phyloP scores from a whole-genome alignment of 1,284 basidiomycete species.

The Bondarzewia mesenterica region DNA sequence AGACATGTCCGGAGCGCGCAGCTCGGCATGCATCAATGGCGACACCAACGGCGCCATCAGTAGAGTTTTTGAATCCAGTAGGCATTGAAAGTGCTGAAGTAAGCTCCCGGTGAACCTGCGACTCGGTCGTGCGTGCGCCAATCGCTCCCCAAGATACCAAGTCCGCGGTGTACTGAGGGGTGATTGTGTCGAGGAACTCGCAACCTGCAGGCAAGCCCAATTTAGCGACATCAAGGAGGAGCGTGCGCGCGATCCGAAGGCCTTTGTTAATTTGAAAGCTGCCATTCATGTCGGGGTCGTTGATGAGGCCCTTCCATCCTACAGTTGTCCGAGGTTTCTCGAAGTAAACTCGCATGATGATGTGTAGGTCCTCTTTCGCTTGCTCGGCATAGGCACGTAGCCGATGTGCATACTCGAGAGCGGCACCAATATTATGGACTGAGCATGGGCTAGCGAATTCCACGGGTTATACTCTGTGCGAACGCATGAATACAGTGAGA shows the following conservation, averaged over 20 bases:
- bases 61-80: slow-evolving; percentile 77
- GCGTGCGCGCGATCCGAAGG: slow-evolving; percentile 81
- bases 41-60: slow-evolving; percentile 72
- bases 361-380: slow-evolving; percentile 82
- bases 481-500: too few relatives aligned
- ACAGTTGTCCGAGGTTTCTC: slow-evolving; percentile 96
- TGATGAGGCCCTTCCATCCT: slow-evolving; percentile 98
- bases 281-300: slow-evolving; percentile 83
- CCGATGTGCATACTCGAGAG: slow-evolving; percentile 76
- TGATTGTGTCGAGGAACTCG: slow-evolving; percentile 85
- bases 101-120: slow-evolving; percentile 89
- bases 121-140: slow-evolving; percentile 93
- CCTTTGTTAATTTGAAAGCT: slow-evolving; percentile 96
- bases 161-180: slow-evolving; percentile 94
- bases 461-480: too few relatives aligned
- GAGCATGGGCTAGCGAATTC: slow-evolving; percentile 90
- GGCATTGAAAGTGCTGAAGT: slow-evolving; percentile 85
- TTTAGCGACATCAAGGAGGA: slow-evolving; percentile 83
- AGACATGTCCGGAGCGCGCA: slow-evolving; percentile 81
- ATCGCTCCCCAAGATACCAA: slow-evolving; percentile 97
- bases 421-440: slow-evolving; percentile 82
- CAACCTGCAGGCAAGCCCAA: slow-evolving; percentile 83
- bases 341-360: slow-evolving; percentile 97
- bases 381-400: slow-evolving; percentile 76
- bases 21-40: slow-evolving; percentile 90